Evolutionary conservation across 2,329 filamentous ascomycete species (phyloP), one percentile per base, ranked within the genome.

Genomic region (Stagonosporopsis cucurbitacearum): DNA sequence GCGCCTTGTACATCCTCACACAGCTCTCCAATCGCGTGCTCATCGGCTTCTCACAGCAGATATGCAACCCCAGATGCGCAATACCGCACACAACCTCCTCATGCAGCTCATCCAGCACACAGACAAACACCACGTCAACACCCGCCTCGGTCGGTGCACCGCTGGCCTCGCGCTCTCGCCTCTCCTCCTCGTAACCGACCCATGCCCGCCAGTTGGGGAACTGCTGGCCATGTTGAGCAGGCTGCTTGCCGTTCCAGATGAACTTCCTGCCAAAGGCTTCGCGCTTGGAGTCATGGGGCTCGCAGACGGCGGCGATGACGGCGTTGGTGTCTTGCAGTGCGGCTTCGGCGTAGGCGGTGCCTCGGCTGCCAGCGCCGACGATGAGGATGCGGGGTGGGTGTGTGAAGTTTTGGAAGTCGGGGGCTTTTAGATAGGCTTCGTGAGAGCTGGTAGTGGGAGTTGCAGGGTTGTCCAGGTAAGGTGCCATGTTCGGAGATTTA

Each of bases 1-100:
- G 72, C 1, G 87, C 82, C 44, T 78, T 77, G 73, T 87, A 91
- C 67, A 96, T 94, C 39, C 80, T 81, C 32, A 96, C 79, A 70
- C 92, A 97, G 66, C 95, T 92, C 17, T 82, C 75, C 25, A 98
- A 79, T 0, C 85, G 89, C 20, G 91, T 92, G 0, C 92, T 91
- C 50, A 99, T 79, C 2, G 95, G 95, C 78, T 99, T 99, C 81
- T 99, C 95, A 73, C 92, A 96, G 82, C 97, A 90, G 61, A 98
- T 86, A 74, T 97, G 92, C 43, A 97, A 78, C 2, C 81, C 84
- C 71, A 80, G 77, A 12, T 84, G 84, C 1, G 90, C 88, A 48
- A 96, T 81, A 1, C 86, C 89, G 39, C 88, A 82, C 20, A 96
- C 84, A 43, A 94, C 91, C 52, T 92, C 88, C 45, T 87, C 87